Percentiles rank a stretch among this genome's conserved stretches.
These are phyloP conservation scores for Chlorella sp. DNA, from an alignment of 139 green algal genomes.

Conservation along the genomic window DNA sequence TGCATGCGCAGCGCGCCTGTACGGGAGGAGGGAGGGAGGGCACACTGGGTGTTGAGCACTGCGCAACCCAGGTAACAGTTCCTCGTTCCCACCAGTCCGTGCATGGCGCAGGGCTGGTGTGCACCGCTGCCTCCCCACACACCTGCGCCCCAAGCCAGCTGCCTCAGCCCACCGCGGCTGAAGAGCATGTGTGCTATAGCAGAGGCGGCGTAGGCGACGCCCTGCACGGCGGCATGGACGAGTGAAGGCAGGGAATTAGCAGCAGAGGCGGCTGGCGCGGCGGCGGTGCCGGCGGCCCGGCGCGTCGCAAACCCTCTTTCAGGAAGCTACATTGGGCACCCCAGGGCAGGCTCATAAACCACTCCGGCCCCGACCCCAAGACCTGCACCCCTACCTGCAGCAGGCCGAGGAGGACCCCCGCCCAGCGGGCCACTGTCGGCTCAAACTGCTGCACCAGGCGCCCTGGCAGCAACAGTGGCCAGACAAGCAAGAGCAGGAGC, in stretches of 20 bases:
- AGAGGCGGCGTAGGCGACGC: neutral
- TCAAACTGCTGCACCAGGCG: neutral
- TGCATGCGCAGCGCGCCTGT: neutral
- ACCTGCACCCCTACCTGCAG: neutral
- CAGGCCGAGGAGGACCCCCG: neutral
- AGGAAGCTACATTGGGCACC: neutral
- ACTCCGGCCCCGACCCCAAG: neutral
- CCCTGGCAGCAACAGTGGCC: neutral
- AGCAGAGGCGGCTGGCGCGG: neutral
- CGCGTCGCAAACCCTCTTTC: neutral
- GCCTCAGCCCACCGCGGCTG: neutral
- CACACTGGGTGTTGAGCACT: no score
- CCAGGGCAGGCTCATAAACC: neutral
- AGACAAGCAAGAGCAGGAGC: neutral
- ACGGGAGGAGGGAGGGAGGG: no score
- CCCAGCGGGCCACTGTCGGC: neutral
- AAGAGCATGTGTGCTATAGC: neutral
- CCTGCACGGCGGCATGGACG: neutral
- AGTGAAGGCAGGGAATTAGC: neutral
- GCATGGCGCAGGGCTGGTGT: neutral
- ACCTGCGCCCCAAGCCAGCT: slow-evolving; percentile 9
- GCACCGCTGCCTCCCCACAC: neutral
- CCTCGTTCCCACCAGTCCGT: no score
- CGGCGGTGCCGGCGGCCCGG: neutral
- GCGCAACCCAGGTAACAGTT: no score